Evolutionary conservation across 2,329 filamentous ascomycete genomes (phyloP).

Genomic region (Dryadomyces quercivorus): DNA sequence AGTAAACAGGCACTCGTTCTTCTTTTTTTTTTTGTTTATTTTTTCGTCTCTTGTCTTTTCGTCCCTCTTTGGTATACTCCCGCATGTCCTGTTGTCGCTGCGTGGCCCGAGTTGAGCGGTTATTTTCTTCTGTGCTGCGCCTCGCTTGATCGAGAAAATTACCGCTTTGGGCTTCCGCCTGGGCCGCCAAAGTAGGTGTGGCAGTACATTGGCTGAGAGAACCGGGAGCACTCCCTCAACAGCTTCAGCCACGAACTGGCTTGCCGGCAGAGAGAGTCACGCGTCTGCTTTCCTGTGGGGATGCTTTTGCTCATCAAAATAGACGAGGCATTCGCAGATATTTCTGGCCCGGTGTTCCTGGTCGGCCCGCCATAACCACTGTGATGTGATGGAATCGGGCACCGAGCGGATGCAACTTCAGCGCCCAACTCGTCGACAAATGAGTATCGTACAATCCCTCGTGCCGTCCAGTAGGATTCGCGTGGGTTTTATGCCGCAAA

Average conservation of each 20-base stretch:
- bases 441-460: no score
- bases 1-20: not conserved
- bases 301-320: no score
- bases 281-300: no score
- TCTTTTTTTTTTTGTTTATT: not conserved
- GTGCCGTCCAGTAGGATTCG: no score
- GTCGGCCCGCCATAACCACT: no score
- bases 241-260: not conserved
- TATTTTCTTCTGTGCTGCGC: not conserved
- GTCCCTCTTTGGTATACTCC: not conserved
- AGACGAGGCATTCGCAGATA: no score
- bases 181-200: not conserved
- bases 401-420: no score
- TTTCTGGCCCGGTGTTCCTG: no score
- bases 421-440: no score
- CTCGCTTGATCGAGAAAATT: not conserved
- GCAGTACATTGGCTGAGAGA: not conserved
- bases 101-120: not conserved
- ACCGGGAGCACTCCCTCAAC: not conserved
- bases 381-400: no score
- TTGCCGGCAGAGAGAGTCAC: not conserved
- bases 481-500: no score
- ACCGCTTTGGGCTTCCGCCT: not conserved
- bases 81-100: no score
- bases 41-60: not conserved